Conservation (phyloP, 768 basidiomycete genomes). For the Russula brevipes region DNA sequence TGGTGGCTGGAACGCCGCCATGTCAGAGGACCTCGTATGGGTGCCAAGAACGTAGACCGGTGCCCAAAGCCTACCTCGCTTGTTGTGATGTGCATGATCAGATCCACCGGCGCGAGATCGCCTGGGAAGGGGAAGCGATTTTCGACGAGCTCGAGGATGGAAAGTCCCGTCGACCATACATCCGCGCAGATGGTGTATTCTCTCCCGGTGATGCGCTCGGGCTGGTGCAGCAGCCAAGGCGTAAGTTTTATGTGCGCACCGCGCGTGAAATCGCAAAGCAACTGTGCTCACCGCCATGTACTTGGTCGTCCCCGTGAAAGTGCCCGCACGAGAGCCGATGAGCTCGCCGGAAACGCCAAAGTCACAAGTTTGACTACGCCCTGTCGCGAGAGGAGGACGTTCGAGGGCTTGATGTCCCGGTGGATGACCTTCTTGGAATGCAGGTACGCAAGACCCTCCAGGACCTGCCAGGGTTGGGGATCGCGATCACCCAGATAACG, state of each 20-base stretch:
- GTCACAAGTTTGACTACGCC: conserved; percentile 88
- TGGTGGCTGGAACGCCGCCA: conserved; percentile 49
- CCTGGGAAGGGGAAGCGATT: conserved; percentile 88
- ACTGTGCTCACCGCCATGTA: conserved; percentile 77
- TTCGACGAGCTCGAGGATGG: conserved; percentile 81
- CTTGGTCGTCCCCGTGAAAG: conserved; percentile 89
- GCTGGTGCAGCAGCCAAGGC: conserved; percentile 39
- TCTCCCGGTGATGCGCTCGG: conserved; percentile 82
- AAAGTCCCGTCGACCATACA: conserved; percentile 92
- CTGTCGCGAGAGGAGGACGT: conserved; percentile 75
- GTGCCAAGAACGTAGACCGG: not conserved
- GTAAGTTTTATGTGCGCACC: not conserved
- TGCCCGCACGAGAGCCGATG: conserved; percentile 77
- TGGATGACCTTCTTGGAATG: conserved; percentile 86
- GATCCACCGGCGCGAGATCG: conserved; percentile 79
- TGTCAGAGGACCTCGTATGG: not conserved
- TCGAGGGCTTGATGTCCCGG: conserved; percentile 85
- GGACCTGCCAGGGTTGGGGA: conserved; percentile 39
- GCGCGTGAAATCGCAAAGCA: not conserved
- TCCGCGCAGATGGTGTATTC: conserved; percentile 90
- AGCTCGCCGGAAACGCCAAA: conserved; percentile 94
- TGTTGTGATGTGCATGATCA: conserved; percentile 75
- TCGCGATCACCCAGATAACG: not conserved
- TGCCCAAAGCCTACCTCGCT: conserved; percentile 45
- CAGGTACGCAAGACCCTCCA: conserved; percentile 82